These are phyloP conservation scores for Echinosophora koreensis DNA, from an alignment of 306 rosid genomes.

Conservation along the genomic window DNA sequence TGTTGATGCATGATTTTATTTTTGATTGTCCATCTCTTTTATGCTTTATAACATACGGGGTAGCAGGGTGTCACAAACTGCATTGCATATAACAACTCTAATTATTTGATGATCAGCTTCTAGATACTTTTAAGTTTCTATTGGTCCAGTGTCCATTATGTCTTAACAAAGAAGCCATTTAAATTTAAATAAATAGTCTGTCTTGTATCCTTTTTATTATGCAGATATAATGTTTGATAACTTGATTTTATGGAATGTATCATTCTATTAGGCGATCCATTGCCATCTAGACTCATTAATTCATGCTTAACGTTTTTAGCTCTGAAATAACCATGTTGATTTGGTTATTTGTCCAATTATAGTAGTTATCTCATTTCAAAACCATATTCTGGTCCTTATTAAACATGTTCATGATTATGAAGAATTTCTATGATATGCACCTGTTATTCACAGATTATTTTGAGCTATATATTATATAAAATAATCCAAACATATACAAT, in stretches of 20 bases:
- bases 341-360: conserved; percentile 14
- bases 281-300: neutral
- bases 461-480: conserved; percentile 1
- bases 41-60: too few relatives aligned
- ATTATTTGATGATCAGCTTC: conserved; percentile 3
- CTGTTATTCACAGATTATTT: neutral
- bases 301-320: neutral
- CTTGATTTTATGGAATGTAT: neutral
- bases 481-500: neutral
- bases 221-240: neutral
- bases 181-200: neutral
- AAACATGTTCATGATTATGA: neutral
- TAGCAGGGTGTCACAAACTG: too few relatives aligned
- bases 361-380: neutral
- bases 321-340: conserved; percentile 2
- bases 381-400: neutral
- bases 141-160: neutral
- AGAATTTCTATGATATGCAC: conserved; percentile 14
- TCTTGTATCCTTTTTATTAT: neutral
- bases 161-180: neutral
- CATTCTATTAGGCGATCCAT: conserved; percentile 3
- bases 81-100: conserved; percentile 1
- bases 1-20: too few relatives aligned
- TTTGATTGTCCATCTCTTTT: too few relatives aligned
- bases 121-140: neutral